These are phyloP conservation scores for Fraxinus greggii DNA, from an alignment of 305 asterid genomes.

Conservation along the genomic window DNA sequence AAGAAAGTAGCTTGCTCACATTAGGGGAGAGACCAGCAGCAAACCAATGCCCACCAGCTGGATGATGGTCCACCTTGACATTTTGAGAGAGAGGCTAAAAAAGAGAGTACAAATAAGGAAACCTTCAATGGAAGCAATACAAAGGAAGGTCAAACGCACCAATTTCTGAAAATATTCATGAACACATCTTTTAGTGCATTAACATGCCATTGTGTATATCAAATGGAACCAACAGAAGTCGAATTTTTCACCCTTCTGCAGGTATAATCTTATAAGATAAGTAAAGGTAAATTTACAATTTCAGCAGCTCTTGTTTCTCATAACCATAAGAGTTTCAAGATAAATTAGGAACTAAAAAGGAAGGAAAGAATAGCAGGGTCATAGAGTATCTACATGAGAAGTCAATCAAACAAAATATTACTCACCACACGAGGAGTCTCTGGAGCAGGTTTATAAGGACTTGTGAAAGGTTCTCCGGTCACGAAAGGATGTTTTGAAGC, in stretches of 20 bases:
- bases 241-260: background rate
- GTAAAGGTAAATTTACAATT: constrained; percentile 11
- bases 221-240: constrained; percentile 4
- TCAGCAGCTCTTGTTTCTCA: constrained; percentile 16
- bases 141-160: constrained; percentile 16
- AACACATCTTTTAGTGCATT: constrained; percentile 1
- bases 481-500: constrained; percentile 97
- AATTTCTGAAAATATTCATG: background rate
- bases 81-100: constrained; percentile 82
- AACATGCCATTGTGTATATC: constrained; percentile 1
- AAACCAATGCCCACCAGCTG: constrained; percentile 99
- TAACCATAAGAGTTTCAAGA: constrained; percentile 15
- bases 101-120: constrained; percentile 18
- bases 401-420: constrained; percentile 25
- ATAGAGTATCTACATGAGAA: constrained; percentile 10
- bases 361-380: constrained; percentile 12
- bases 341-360: background rate
- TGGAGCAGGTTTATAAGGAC: constrained; percentile 81
- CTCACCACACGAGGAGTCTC: constrained; percentile 95
- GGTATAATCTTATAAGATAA: background rate
- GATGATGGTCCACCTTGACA: constrained; percentile 91
- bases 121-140: constrained; percentile 12
- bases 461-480: constrained; percentile 93
- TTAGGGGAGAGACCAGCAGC: constrained; percentile 99
- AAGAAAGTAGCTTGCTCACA: constrained; percentile 52